A percentile compares a stretch with the other conserved stretches of the same genome.
Conservation (phyloP, 208 protist genomes). For the Crithidia thermophila region DNA sequence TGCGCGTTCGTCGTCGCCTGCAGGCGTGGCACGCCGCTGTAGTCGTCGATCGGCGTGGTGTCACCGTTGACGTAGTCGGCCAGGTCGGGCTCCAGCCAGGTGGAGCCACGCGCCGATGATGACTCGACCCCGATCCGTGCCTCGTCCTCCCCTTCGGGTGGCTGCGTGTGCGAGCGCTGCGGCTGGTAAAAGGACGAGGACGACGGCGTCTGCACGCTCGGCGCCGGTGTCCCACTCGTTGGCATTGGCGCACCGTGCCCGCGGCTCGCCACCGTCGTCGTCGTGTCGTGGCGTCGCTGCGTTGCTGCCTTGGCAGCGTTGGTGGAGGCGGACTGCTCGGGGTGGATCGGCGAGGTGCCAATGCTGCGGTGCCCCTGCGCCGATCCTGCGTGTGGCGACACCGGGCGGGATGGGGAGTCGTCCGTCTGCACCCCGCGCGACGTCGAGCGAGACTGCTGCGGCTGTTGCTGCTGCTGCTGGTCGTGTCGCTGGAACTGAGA, state of each 20-base stretch:
- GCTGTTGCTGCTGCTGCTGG: neutral
- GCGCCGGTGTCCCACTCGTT: neutral
- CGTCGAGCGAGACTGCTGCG: conserved; percentile 29
- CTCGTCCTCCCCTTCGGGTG: conserved; percentile 13
- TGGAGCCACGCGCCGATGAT: conserved; percentile 32
- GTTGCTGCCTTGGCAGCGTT: neutral
- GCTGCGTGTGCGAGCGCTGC: conserved; percentile 36
- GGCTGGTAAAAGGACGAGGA: conserved; percentile 20
- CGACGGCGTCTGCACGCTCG: neutral
- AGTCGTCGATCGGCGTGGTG: conserved; percentile 68
- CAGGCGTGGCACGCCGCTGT: conserved; percentile 45
- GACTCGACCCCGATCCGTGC: neutral
- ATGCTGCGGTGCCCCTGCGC: conserved; percentile 31
- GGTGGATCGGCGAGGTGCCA: conserved; percentile 64
- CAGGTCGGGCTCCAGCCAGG: conserved; percentile 76
- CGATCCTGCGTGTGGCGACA: neutral
- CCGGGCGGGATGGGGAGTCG: neutral
- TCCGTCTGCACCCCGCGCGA: conserved; percentile 68
- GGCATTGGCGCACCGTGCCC: conserved; percentile 5
- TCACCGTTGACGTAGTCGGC: conserved; percentile 49
- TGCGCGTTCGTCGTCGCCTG: conserved; percentile 41
- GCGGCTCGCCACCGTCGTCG: neutral
- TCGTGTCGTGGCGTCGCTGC: conserved; percentile 1
- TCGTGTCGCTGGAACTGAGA: neutral
- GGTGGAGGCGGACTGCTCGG: neutral